These are phyloP conservation scores for Mycena galericulata DNA, from an alignment of 768 basidiomycete species.

Conservation along the genomic window DNA sequence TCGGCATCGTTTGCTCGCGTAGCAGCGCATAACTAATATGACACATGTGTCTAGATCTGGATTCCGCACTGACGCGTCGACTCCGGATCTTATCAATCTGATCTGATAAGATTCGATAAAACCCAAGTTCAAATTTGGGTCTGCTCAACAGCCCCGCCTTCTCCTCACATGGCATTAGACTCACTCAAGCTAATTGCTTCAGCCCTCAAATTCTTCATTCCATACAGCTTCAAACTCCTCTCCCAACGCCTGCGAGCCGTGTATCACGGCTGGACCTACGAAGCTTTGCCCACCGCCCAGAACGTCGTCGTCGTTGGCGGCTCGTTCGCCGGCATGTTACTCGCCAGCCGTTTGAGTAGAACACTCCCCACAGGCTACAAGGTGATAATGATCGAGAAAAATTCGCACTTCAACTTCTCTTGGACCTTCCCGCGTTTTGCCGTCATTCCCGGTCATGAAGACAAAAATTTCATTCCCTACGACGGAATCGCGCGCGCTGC, in stretches of 20 bases:
- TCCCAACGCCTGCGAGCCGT: not conserved
- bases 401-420: constrained; percentile 8
- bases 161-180: not conserved
- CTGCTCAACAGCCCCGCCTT: not conserved
- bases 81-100: not conserved
- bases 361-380: constrained; percentile 11
- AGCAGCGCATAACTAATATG: no score
- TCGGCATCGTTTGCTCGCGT: no score
- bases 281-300: not conserved
- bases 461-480: constrained; percentile 16
- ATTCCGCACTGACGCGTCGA: no score
- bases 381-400: constrained; percentile 8
- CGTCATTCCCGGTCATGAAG: constrained; percentile 6
- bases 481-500: not conserved
- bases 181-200: not conserved
- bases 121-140: not conserved
- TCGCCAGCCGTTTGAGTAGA: constrained; percentile 40
- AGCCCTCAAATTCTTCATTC: not conserved
- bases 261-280: constrained; percentile 10
- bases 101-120: not conserved
- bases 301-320: constrained; percentile 17
- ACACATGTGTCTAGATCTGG: no score
- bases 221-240: not conserved
- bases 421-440: constrained; percentile 15
- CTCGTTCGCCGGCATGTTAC: constrained; percentile 30